Base-by-base conservation (phyloP, 139 green algal genomes). In the Closterium sp. region DNA sequence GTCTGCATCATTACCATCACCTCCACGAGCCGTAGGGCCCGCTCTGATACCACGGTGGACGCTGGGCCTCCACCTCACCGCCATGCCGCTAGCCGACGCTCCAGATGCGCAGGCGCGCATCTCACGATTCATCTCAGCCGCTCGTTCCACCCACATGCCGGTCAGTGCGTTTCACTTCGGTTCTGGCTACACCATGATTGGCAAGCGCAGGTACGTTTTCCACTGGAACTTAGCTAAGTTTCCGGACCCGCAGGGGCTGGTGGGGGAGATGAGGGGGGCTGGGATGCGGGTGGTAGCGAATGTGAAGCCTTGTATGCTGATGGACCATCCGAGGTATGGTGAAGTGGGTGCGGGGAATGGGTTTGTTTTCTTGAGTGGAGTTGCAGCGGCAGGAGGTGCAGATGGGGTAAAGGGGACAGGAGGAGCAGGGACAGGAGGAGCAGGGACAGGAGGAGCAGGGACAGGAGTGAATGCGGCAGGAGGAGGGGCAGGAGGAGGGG, bases 121-220 rank as follows among this genome's bases (percentile, higher is more conserved):
- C n/a, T 38, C 19, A 5, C n/a, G 86, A 27, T 93, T 93, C 70
- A 86, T 93, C n/a, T 30, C 27, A 22, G 32, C 34, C n/a, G 92
- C 84, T 24, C 22, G 17, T 29, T 19, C 28, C n/a, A 84, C 50
- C 31, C 31, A 70, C 45, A 87, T 93, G 30, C 91, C 91, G 1
- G 91, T 89, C 86, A 93, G 91, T 7, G 91, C 91, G n/a, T 93
- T 93, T 31, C 91, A 93, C 28, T 93, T 93, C 19, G 91, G 91
- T 17, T 93, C 91, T 0, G 91, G 91, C 21, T 93, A 93, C 32
- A 93, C 91, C 31, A 93, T 0, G 89, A 93, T 93, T 38, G 91
- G 91, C n/a, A 87, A 86, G 88, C 85, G 88, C 3, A 32, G 91
- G 24, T 93, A 93, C 86, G 91, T 93, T 28, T 93, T 93, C 91